Base-by-base conservation (phyloP, 2,329 filamentous ascomycete genomes). In the Colletotrichum spinosum region DNA sequence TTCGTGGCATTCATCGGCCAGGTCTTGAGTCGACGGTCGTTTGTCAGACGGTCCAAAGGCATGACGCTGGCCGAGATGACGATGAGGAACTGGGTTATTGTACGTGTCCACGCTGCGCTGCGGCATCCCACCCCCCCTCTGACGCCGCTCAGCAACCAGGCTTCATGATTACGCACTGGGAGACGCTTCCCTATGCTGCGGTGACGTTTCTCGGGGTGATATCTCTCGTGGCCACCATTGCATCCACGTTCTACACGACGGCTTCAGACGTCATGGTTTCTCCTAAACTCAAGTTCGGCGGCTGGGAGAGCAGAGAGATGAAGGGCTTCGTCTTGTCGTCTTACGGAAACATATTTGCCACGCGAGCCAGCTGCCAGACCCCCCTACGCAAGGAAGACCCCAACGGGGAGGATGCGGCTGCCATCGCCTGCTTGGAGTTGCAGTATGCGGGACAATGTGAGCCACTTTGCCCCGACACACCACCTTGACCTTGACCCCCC, bases 1-100 rank as follows among this genome's bases (percentile, higher is more conserved):
- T 92, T 93, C 66, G 90, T 94, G 1, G 86, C 90, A 0, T 92
- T 92, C 59, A 74, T 94, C 0, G 92, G 92, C 0, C 92, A 96
- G 73, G 85, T 91, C 0, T 77, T 95, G 13, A 93, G 87, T n/a
- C 83, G 90, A 17, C 81, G 90, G 59, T 90, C 92, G 0, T 85
- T 92, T 60, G 83, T 84, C 33, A 85, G 83, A 58, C 80, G 83
- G 8, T 85, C 87, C 0, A 78, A 80, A 3, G 92, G 92, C 2
- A 85, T 94, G 63, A 92, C 88, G 0, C 83, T 95, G 13, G 89
- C 92, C 0, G 92, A 95, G 72, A 87, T 94, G 80, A 90, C 86
- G 13, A 93, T 95, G 90, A 84, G 92, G 51, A 85, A 85, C 48
- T 95, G 92, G 92, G 85, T 90, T 17, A 86, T 89, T 51, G 77